Base-by-base conservation (phyloP, 1,284 basidiomycete species). In the Leccinum pallidistipes region DNA sequence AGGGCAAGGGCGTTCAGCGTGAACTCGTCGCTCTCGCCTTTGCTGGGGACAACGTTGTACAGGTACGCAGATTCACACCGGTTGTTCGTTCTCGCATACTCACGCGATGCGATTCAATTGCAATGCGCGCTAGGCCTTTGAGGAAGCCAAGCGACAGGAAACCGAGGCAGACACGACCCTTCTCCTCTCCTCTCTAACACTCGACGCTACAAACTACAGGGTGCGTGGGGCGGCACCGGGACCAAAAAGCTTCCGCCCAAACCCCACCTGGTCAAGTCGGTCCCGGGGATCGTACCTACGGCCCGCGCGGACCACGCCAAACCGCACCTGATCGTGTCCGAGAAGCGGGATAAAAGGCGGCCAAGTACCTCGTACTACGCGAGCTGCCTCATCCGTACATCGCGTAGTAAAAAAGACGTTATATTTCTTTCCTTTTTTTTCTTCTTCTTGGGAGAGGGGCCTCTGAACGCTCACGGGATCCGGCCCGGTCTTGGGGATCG, bases 331-430 rank as follows among this genome's bases (percentile, higher is more conserved):
- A 97, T 99, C 78, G 93, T 99, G 70, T 93, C 92, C 1, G 95
- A 99, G 77, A 91, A 90, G 73, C 86, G 88, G 60, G 95, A 98
- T 79, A 95, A 79, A 98, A 98, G 76, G 94, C 93, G 1, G 80
- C 86, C 11, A 92, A 93, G 76, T 98, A 95, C 76, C 81, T 89
- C 61, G 85, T 94, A 59, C 34, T 34, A 34, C 92, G 91, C 74
- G 94, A 97, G 74, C 77, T 99, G 55, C 97, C 97, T 2, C 92
- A 91, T 75, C 97, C 97, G 2, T 99, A 95, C 74, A 97, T 95
- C 84, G 84, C 65, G 88, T 97, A 5, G 85, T 91, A 62, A 94
- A 92, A 77, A 96, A 21, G n/a, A 21, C 18, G 3, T 47, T 45
- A 14, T 36, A 8, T 8, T 16, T 51, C 10, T 31, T n/a, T 29